These are phyloP conservation scores for Blepharisma japonicum DNA, from an alignment of 73 alveolate genomes.

Conservation along the genomic window DNA sequence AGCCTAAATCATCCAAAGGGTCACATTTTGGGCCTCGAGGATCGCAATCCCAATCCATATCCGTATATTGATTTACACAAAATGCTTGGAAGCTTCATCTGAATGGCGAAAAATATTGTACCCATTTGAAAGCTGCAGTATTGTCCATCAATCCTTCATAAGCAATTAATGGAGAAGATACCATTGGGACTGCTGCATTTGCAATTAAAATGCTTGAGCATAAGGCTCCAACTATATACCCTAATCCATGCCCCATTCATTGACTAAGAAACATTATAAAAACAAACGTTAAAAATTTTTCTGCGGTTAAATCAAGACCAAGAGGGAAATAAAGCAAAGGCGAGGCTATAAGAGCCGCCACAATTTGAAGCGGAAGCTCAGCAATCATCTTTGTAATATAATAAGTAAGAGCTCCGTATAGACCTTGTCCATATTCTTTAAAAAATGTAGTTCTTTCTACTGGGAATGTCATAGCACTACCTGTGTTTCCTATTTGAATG, in stretches of 20 bases:
- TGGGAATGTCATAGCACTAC: slow-evolving; percentile 8
- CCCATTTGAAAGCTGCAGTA: too few species aligned
- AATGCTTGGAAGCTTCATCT: too few species aligned
- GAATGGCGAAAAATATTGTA: too few species aligned
- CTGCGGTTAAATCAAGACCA: not conserved
- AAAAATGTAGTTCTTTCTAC: slow-evolving; percentile 3
- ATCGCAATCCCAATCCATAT: too few species aligned
- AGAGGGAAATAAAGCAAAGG: not conserved
- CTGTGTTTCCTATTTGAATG: not conserved
- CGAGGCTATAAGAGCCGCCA: not conserved
- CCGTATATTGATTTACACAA: too few species aligned
- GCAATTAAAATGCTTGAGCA: not conserved
- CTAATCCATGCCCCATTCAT: not conserved
- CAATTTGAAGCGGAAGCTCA: not conserved
- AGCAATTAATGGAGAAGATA: too few species aligned
- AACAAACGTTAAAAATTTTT: not conserved
- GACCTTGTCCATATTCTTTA: slow-evolving; percentile 8
- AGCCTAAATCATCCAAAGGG: too few species aligned
- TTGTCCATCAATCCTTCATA: too few species aligned
- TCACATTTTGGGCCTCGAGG: too few species aligned
- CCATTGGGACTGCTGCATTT: too few species aligned
- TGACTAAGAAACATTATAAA: not conserved
- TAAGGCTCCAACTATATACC: slow-evolving; percentile 3
- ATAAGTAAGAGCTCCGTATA: not conserved
- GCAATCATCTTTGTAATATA: not conserved